Conservation (phyloP, 805 yeast genomes). For the Wickerhamomyces rabaulensis region DNA sequence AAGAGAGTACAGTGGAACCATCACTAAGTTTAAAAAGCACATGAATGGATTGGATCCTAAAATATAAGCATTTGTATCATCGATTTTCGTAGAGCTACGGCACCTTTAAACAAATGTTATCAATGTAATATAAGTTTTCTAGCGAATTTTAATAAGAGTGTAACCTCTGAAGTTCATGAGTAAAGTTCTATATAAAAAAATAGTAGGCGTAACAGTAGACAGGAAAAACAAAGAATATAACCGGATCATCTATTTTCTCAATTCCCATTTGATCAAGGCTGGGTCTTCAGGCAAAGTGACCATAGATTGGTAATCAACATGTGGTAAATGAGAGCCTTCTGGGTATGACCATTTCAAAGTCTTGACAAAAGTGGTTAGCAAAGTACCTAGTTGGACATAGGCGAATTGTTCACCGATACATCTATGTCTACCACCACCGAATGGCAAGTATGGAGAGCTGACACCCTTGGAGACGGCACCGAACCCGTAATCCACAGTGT, state of each 20-base stretch:
- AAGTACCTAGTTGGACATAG: slow-evolving; percentile 83
- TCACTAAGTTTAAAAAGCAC: not conserved
- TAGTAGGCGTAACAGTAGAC: too few relatives aligned
- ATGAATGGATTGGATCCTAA: not conserved
- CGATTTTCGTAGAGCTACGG: too few relatives aligned
- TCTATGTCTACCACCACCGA: slow-evolving; percentile 99
- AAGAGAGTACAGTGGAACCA: slow-evolving; percentile 5
- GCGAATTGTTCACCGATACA: slow-evolving; percentile 99
- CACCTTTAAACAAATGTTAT: too few relatives aligned
- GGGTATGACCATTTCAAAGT: slow-evolving; percentile 73
- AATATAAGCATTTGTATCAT: too few relatives aligned
- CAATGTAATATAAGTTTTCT: too few relatives aligned
- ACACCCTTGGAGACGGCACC: slow-evolving; percentile 97
- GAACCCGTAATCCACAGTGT: slow-evolving; percentile 89
- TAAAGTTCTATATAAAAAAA: too few relatives aligned
- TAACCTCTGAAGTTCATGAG: too few relatives aligned
- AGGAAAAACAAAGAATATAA: too few relatives aligned
- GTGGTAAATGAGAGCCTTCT: slow-evolving; percentile 50
- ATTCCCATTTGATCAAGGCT: slow-evolving; percentile 66
- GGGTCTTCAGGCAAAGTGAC: slow-evolving; percentile 85
- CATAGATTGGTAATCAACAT: slow-evolving; percentile 82
- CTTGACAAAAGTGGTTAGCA: slow-evolving; percentile 69
- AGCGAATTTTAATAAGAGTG: too few relatives aligned
- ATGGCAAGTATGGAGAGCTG: slow-evolving; percentile 90
- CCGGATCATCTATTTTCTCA: slow-evolving; percentile 43